Base-by-base conservation (phyloP, 768 basidiomycete genomes). In the Stropharia rugosoannulata region DNA sequence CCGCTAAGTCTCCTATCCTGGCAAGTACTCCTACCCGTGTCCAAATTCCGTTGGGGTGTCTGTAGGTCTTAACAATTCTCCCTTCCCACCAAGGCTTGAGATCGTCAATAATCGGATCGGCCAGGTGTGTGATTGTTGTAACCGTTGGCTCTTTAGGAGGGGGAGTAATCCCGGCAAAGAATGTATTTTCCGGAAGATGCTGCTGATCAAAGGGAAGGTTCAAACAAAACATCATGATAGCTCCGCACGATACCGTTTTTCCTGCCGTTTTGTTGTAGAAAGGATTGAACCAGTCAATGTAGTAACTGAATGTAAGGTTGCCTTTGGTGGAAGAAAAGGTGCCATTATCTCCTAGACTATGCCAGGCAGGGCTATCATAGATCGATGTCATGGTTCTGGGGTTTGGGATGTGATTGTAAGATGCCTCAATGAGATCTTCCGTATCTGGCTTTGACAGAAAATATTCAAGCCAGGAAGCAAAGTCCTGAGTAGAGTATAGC, bases 241-340 rank as follows among this genome's bases (percentile, higher is more conserved):
- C 63, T 47, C 65, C 66, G 59, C 64, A 68, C 4, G 68, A 70
- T 25, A 62, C 55, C 4, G 8, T 36, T 45, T 56, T 49, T 41
- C 59, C 55, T 36, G 69, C 67, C 57, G 64, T 68, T 53, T 73
- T 71, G 42, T 70, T 72, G 4, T 60, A 56, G 39, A 57, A 70
- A 1, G 68, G 71, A 63, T 75, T 75, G 51, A 73, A 73, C 71
- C 71, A 73, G 52, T 75, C 70, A 49, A 72, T 59, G 56, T 67
- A 73, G 7, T 72, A 29, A 7, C 63, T 62, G 63, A 71, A 73
- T 0, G 57, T 35, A 3, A 62, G 49, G 39, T 60, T 36, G 36
- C 65, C 60, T 16, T 43, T 53, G 11, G 59, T 50, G 7, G 45
- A 48, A 10, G 57, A 25, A 52, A 60, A 65, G 27, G 27, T 7